These are phyloP conservation scores for Barnettozyma sp. DNA, from an alignment of 805 yeast genomes.

Conservation along the genomic window DNA sequence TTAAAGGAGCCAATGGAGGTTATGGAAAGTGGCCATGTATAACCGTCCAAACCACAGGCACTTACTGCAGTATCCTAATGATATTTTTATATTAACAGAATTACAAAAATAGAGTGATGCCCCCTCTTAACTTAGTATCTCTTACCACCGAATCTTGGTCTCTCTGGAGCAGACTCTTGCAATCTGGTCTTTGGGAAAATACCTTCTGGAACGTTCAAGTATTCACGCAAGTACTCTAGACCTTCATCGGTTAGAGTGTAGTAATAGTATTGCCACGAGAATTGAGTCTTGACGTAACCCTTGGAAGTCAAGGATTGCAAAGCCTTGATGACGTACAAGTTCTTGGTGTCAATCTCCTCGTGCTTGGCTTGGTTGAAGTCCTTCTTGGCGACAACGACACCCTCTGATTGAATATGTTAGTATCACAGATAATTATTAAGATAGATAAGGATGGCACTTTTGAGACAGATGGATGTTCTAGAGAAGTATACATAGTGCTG, in stretches of 20 bases:
- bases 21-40: no score
- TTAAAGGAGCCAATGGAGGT: no score
- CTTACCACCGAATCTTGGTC: conserved; percentile 53
- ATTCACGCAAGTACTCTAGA: conserved; percentile 95
- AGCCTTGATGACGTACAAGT: conserved; percentile 97
- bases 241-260: conserved; percentile 99
- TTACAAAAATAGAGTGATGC: conserved; percentile 15
- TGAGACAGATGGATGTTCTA: background rate
- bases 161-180: conserved; percentile 85
- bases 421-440: conserved; percentile 17
- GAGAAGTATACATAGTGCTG: no score
- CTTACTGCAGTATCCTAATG: conserved; percentile 3
- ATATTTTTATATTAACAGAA: conserved; percentile 19
- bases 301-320: conserved; percentile 97
- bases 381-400: conserved; percentile 99
- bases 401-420: conserved; percentile 60
- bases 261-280: conserved; percentile 99
- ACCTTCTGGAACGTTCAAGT: conserved; percentile 98
- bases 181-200: conserved; percentile 97
- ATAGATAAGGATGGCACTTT: no score
- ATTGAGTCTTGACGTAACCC: conserved; percentile 99
- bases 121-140: conserved; percentile 22
- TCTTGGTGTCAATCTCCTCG: conserved; percentile 96
- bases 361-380: conserved; percentile 96
- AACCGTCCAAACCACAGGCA: no score